Evolutionary conservation across 768 basidiomycete genomes (phyloP), one percentile per base, ranked within the genome.

Genomic region (Cystofilobasidium capitatum): DNA sequence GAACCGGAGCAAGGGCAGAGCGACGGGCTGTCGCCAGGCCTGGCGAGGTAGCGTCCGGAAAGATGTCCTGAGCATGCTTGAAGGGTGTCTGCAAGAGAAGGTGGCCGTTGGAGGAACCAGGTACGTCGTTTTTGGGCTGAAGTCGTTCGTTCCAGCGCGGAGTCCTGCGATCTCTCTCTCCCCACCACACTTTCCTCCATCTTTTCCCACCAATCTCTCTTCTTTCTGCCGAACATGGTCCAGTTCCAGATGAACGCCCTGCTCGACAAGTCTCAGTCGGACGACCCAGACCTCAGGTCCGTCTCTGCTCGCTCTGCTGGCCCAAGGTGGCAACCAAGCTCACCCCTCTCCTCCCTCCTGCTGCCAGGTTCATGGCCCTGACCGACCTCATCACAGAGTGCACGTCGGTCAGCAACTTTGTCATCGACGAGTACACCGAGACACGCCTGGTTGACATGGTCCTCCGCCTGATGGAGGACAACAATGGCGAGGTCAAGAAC

Each of bases 401-500:
- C 82, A 84, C 83, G 60, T 78, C 77, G 58, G 17, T 58, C 29
- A 55, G 68, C 57, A 58, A 73, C 17, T 91, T 92, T 76, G 78
- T 84, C 14, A 85, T 90, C 64, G 94, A 99, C 75, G 93, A 97
- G 75, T 72, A 81, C 6, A 83, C 86, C 37, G 96, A 99, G 80
- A 85, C 81, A 75, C 88, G 88, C 75, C 85, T 94, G 60, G 81
- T 94, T 57, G 84, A 83, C 47, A 85, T 88, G 76, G 91, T 98
- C 1, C 81, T 97, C 49, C 81, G 84, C 39, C 83, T 97, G 24
- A 87, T 97, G 6, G 88, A 89, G 74, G 96, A 99, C 79, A 88
- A 87, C 78, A 97, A 93, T 72, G 91, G 91, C 10, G 96, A 99
- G 80, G 96, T 98, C 71, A 98, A 98, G 81, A 96, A 96, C 74